These are phyloP conservation scores for Aspergillus bombycis DNA, from an alignment of 2,329 filamentous ascomycete species.

Conservation along the genomic window DNA sequence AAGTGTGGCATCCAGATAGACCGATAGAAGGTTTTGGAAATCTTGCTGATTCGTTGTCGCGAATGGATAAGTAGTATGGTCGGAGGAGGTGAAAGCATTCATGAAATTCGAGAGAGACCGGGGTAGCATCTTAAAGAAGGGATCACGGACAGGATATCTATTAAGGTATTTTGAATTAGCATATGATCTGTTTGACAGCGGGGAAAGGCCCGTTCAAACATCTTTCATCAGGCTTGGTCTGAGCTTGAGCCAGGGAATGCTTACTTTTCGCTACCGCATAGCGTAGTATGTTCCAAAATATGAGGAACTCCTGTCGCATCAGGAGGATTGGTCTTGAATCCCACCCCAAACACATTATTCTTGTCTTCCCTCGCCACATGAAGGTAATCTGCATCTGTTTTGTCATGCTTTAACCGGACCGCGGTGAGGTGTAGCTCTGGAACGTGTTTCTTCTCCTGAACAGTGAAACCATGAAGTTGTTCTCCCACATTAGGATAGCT, in stretches of 20 bases:
- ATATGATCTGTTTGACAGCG: background rate
- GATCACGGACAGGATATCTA: conserved; percentile 95
- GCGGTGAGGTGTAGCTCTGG: conserved; percentile 93
- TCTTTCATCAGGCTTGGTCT: background rate
- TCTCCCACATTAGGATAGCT: conserved; percentile 78
- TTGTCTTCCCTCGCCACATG: conserved; percentile 93
- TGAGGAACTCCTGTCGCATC: conserved; percentile 96
- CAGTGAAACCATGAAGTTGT: conserved; percentile 89
- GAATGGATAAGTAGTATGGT: conserved; percentile 97
- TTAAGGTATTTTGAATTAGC: conserved; percentile 16
- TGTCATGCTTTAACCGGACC: conserved; percentile 86
- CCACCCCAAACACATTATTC: conserved; percentile 99
- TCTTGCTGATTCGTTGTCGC: conserved; percentile 95
- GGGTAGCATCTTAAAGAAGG: conserved; percentile 99
- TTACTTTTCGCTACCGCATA: conserved; percentile 93
- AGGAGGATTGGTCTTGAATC: conserved; percentile 98
- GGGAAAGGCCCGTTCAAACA: background rate
- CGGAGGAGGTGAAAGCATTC: conserved; percentile 96
- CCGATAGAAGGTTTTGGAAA: conserved; percentile 92
- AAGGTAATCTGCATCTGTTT: conserved; percentile 93
- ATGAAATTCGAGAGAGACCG: conserved; percentile 99
- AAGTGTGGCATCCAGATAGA: conserved; percentile 93
- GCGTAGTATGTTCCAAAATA: conserved; percentile 94
- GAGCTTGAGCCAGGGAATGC: conserved; percentile 21
- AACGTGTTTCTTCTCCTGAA: conserved; percentile 86